Evolutionary conservation across 1,139 yeast genomes (phyloP).

Genomic region (Pneumocystis oryctolagi): DNA sequence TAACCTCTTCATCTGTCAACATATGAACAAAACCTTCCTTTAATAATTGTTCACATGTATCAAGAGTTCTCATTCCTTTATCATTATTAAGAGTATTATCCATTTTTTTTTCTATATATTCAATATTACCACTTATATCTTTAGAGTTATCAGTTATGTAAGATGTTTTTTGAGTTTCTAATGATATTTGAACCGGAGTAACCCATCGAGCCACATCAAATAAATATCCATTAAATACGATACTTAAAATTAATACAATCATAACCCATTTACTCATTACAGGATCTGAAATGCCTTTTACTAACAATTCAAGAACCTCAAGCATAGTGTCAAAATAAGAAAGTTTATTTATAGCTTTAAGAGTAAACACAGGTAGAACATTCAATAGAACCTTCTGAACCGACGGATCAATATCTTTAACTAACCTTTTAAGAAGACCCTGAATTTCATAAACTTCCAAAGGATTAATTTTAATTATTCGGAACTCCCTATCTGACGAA

Average conservation of each 20-base stretch:
- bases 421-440: neutral
- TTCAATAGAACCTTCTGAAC: conserved; percentile 38
- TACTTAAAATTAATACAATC: conserved; percentile 57
- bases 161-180: conserved; percentile 5
- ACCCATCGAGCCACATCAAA: conserved; percentile 30
- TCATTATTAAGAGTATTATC: neutral
- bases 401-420: conserved; percentile 3
- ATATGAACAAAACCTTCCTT: conserved; percentile 59
- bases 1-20: conserved; percentile 58
- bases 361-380: conserved; percentile 42
- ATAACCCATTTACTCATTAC: conserved; percentile 65
- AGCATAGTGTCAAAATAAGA: conserved; percentile 50
- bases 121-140: neutral
- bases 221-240: conserved; percentile 69
- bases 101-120: neutral
- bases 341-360: conserved; percentile 22
- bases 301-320: conserved; percentile 40
- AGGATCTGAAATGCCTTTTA: conserved; percentile 67
- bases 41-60: conserved; percentile 46
- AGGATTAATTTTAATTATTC: conserved; percentile 1
- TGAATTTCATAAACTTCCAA: neutral
- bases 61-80: conserved; percentile 29
- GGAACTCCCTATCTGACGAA: conserved; percentile 1
- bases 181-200: conserved; percentile 2
- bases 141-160: conserved; percentile 6